Evolutionary conservation across 768 basidiomycete genomes (phyloP).

Genomic region (Mycena amicta): DNA sequence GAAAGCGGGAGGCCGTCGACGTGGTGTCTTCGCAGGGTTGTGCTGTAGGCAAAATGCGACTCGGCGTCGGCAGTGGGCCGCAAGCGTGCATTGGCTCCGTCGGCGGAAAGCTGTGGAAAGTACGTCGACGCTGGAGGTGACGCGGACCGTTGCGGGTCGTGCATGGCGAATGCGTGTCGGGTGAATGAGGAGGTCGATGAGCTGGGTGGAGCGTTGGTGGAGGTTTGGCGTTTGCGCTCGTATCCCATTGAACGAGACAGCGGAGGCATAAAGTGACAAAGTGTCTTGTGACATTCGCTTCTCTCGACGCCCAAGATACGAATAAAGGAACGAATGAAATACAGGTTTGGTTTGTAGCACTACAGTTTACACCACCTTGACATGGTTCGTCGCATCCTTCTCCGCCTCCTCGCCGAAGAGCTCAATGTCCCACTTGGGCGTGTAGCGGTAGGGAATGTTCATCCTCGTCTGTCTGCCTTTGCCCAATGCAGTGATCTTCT

Average conservation of each 20-base stretch:
- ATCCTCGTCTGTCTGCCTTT: conserved; percentile 47
- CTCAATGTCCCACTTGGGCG: conserved; percentile 70
- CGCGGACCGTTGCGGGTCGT: conserved; percentile 36
- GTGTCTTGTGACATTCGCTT: background rate
- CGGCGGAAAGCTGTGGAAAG: conserved; percentile 61
- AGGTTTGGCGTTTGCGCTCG: conserved; percentile 45
- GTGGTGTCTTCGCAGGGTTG: conserved; percentile 72
- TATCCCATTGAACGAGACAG: conserved; percentile 31
- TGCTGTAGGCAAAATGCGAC: conserved; percentile 82
- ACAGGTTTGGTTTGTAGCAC: background rate
- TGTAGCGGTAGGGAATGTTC: conserved; percentile 66
- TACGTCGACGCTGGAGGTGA: conserved; percentile 85
- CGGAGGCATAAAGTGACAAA: conserved; percentile 21
- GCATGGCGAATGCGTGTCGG: conserved; percentile 28
- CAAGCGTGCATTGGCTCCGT: conserved; percentile 46
- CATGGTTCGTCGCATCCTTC: conserved; percentile 37
- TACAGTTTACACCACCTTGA: conserved; percentile 31
- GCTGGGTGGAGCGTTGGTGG: conserved; percentile 38
- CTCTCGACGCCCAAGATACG: background rate
- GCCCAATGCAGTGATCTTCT: conserved; percentile 56
- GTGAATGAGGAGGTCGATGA: conserved; percentile 37
- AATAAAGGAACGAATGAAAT: background rate
- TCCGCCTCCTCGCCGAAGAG: conserved; percentile 69
- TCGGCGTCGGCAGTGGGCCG: conserved; percentile 66
- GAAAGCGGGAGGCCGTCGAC: conserved; percentile 47